Percentiles rank a stretch among this genome's conserved stretches.
These are phyloP conservation scores for Cyclotella baltica DNA, from an alignment of 108 stramenopile species.

Conservation along the genomic window DNA sequence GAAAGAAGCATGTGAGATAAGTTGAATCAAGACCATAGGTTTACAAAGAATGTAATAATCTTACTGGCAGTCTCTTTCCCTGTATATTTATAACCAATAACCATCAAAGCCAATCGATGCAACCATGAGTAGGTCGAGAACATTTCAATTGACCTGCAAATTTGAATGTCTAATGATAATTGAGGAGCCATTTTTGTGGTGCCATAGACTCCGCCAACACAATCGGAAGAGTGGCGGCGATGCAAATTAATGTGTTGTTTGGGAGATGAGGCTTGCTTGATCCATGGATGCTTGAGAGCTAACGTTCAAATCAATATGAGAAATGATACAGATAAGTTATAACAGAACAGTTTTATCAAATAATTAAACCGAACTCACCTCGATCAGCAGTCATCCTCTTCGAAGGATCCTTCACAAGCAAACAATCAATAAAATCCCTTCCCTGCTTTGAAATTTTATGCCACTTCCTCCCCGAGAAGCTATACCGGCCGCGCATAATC, in stretches of 20 bases:
- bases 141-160: slow-evolving; percentile 54
- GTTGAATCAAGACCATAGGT: background rate
- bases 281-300: slow-evolving; percentile 51
- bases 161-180: slow-evolving; percentile 42
- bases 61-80: slow-evolving; percentile 58
- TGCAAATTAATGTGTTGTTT: background rate
- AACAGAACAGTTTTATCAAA: background rate
- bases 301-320: background rate
- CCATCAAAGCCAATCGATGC: slow-evolving; percentile 75
- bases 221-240: slow-evolving; percentile 42
- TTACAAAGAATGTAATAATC: background rate
- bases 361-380: background rate
- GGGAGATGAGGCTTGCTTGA: slow-evolving; percentile 11
- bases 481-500: slow-evolving; percentile 63
- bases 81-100: slow-evolving; percentile 76
- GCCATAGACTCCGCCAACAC: slow-evolving; percentile 21
- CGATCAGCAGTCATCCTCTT: slow-evolving; percentile 55
- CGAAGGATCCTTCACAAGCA: slow-evolving; percentile 44
- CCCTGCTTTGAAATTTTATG: slow-evolving; percentile 53
- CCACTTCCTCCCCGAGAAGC: slow-evolving; percentile 71
- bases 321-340: background rate
- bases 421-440: slow-evolving; percentile 57
- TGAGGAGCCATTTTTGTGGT: slow-evolving; percentile 49
- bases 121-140: slow-evolving; percentile 60
- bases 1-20: slow-evolving; percentile 16